Conservation (phyloP, 176 grass and related monocot species). For the Luzula sylvatica region DNA sequence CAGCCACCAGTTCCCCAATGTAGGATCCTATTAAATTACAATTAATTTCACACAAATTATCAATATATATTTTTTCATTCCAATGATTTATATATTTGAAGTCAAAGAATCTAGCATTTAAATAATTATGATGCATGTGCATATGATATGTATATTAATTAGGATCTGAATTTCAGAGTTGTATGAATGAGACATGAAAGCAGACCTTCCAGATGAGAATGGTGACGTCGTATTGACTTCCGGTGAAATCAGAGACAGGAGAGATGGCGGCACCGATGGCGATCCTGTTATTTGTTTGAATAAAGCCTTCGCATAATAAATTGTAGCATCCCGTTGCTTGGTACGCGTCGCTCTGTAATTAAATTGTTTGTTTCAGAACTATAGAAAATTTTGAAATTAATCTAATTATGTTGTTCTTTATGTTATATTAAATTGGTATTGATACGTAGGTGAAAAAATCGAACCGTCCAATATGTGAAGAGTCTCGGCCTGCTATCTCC, state of each 20-base stretch:
- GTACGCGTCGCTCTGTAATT: constrained; percentile 69
- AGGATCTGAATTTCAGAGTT: no score
- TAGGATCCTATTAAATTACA: constrained; percentile 47
- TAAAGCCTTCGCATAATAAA: constrained; percentile 75
- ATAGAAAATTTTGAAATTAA: background rate
- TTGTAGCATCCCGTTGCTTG: constrained; percentile 96
- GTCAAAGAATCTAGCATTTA: no score
- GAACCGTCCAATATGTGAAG: constrained; percentile 97
- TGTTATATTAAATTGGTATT: background rate
- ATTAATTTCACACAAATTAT: no score
- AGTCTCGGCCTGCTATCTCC: constrained; percentile 84
- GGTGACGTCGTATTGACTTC: constrained; percentile 73
- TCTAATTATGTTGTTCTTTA: background rate
- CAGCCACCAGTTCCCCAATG: constrained; percentile 92
- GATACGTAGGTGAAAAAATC: background rate
- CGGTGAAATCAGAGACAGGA: constrained; percentile 39
- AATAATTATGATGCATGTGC: no score
- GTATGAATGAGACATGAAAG: no score
- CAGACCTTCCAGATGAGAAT: constrained; percentile 89
- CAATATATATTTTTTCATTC: no score
- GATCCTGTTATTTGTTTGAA: constrained; percentile 67
- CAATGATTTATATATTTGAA: no score
- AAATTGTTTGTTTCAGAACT: background rate
- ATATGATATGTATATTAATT: no score
- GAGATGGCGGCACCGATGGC: constrained; percentile 91